Conservation (phyloP, 495 filamentous ascomycete species). For the Trichoderma orchidacearum region DNA sequence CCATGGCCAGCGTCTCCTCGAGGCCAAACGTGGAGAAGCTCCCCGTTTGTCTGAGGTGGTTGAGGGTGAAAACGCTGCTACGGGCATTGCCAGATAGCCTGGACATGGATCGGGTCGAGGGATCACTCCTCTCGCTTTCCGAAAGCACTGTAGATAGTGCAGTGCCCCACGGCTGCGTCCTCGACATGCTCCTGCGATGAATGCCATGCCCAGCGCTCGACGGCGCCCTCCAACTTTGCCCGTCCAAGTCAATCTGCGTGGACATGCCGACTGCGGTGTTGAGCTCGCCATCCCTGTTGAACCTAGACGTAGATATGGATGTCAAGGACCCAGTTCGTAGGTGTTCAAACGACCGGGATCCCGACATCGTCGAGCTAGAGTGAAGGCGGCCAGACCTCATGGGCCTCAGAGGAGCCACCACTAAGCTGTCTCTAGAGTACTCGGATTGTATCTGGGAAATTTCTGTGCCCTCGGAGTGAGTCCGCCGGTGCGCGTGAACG, state of each 20-base stretch:
- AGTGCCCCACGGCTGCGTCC: conserved; percentile 51
- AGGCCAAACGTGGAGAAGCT: not conserved
- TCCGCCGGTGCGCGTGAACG: conserved; percentile 18
- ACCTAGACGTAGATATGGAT: conserved; percentile 16
- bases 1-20: not conserved
- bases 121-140: conserved; percentile 39
- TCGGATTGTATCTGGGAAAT: conserved; percentile 11
- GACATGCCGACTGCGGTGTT: not conserved
- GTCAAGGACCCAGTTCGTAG: conserved; percentile 34
- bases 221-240: not conserved
- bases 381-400: conserved; percentile 13
- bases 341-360: conserved; percentile 31
- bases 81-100: conserved; percentile 21
- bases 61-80: conserved; percentile 18
- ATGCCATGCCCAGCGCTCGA: not conserved
- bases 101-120: conserved; percentile 25
- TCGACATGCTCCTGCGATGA: not conserved
- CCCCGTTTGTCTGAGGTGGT: conserved; percentile 4
- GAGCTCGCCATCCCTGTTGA: conserved; percentile 22
- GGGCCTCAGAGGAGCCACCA: conserved; percentile 34
- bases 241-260: not conserved
- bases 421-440: conserved; percentile 41
- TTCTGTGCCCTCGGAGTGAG: not conserved
- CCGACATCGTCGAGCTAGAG: conserved; percentile 17
- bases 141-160: conserved; percentile 64